Conservation (phyloP, 2,329 filamentous ascomycete genomes). For the Sclerotinia nivalis region DNA sequence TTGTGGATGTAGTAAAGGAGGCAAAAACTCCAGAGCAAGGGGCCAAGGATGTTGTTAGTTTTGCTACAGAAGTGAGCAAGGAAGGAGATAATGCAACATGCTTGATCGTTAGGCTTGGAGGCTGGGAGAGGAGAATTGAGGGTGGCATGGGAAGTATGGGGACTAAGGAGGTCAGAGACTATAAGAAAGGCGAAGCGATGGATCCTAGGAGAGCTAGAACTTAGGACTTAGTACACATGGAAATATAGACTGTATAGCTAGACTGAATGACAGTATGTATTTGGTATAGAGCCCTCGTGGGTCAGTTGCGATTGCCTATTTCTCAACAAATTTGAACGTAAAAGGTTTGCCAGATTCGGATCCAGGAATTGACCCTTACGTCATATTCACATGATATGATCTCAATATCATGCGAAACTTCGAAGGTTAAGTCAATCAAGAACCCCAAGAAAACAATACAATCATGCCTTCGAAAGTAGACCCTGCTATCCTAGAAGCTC, state of each 20-base stretch:
- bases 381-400: slow-evolving; percentile 16
- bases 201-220: slow-evolving; percentile 69
- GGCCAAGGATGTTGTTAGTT: slow-evolving; percentile 74
- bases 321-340: not conserved
- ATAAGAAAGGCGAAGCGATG: slow-evolving; percentile 74
- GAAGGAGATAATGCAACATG: slow-evolving; percentile 69
- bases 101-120: slow-evolving; percentile 65
- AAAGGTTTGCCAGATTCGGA: not conserved
- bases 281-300: not conserved
- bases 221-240: slow-evolving; percentile 21
- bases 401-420: not conserved
- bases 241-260: slow-evolving; percentile 7
- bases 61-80: slow-evolving; percentile 75
- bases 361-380: slow-evolving; percentile 6
- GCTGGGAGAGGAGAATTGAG: slow-evolving; percentile 73
- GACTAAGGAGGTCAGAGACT: slow-evolving; percentile 89
- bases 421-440: not conserved
- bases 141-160: slow-evolving; percentile 86
- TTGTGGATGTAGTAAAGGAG: slow-evolving; percentile 95
- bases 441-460: not conserved
- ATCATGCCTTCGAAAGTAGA: slow-evolving; percentile 56
- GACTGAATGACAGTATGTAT: not conserved
- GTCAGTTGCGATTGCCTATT: not conserved
- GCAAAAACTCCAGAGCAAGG: slow-evolving; percentile 87
- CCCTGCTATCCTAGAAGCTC: slow-evolving; percentile 59